phyloP scores from a whole-genome alignment of 83 land plant genomes.

The Isoetes engelmannii region DNA sequence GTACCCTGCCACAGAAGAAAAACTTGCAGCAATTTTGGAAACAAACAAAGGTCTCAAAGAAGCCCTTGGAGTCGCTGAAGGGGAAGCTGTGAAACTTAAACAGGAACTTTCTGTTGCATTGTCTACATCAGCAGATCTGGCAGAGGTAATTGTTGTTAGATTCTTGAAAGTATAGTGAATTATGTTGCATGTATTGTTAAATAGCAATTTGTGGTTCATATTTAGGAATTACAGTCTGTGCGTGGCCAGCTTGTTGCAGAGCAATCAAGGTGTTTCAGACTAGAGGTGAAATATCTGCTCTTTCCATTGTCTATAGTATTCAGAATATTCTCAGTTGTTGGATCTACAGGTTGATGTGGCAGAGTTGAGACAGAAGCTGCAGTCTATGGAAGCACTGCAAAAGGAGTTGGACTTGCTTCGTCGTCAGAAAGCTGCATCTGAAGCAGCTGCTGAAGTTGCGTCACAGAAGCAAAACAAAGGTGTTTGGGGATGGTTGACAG shows the following conservation, averaged over 20 bases:
- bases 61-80: slow-evolving; percentile 46
- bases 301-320: neutral
- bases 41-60: slow-evolving; percentile 64
- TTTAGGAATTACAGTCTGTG: slow-evolving; percentile 84
- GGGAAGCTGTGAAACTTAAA: slow-evolving; percentile 49
- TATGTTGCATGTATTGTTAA: neutral
- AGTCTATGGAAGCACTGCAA: slow-evolving; percentile 72
- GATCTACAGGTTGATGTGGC: slow-evolving; percentile 78
- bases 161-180: neutral
- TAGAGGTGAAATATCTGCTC: slow-evolving; percentile 53
- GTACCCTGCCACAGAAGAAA: slow-evolving; percentile 14
- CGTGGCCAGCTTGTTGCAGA: slow-evolving; percentile 92
- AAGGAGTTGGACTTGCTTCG: slow-evolving; percentile 87
- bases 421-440: slow-evolving; percentile 84
- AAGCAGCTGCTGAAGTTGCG: slow-evolving; percentile 55
- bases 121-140: slow-evolving; percentile 50
- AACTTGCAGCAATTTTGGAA: slow-evolving; percentile 32
- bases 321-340: neutral
- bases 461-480: slow-evolving; percentile 67
- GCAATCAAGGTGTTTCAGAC: slow-evolving; percentile 90
- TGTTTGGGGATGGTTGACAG: slow-evolving; percentile 97
- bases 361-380: slow-evolving; percentile 82
- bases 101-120: slow-evolving; percentile 70
- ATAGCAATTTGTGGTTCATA: neutral
- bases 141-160: slow-evolving; percentile 38